A percentile compares a stretch with the other conserved stretches of the same genome.
These are phyloP conservation scores for Yarrowia phangngaensis DNA, from an alignment of 805 yeast species.

Conservation along the genomic window DNA sequence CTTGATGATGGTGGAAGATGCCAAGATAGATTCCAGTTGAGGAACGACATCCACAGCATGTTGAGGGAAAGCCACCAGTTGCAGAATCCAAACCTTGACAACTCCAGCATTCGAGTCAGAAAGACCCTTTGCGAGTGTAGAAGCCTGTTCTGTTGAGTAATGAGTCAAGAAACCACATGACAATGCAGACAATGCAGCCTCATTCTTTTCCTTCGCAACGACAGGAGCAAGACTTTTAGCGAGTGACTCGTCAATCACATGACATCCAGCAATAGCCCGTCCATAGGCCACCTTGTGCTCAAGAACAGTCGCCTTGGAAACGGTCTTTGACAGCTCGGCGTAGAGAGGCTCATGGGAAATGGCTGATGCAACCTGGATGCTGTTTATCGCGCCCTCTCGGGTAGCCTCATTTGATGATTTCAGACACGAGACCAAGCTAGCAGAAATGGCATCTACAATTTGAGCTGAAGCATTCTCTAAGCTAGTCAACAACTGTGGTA, in stretches of 20 bases:
- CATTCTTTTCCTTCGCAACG: slow-evolving; percentile 20
- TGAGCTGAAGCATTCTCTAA: not conserved
- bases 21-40: slow-evolving; percentile 1
- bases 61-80: slow-evolving; percentile 1
- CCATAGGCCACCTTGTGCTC: slow-evolving; percentile 20
- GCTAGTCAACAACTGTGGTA: not conserved
- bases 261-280: not conserved
- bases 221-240: not conserved
- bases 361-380: not conserved
- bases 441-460: not conserved
- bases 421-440: slow-evolving; percentile 3
- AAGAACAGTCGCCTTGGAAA: not conserved
- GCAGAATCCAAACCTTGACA: slow-evolving; percentile 8
- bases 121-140: slow-evolving; percentile 12
- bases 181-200: slow-evolving; percentile 6
- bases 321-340: slow-evolving; percentile 8
- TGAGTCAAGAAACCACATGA: slow-evolving; percentile 1
- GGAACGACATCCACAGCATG: slow-evolving; percentile 1
- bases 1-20: slow-evolving; percentile 1
- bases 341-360: not conserved
- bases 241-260: not conserved
- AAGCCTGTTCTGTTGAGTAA: not conserved
- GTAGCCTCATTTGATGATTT: slow-evolving; percentile 13
- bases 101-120: slow-evolving; percentile 1
- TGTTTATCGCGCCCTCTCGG: slow-evolving; percentile 5